Evolutionary conservation across 257 asterid species (phyloP).

Genomic region (Scutellaria baicalensis): DNA sequence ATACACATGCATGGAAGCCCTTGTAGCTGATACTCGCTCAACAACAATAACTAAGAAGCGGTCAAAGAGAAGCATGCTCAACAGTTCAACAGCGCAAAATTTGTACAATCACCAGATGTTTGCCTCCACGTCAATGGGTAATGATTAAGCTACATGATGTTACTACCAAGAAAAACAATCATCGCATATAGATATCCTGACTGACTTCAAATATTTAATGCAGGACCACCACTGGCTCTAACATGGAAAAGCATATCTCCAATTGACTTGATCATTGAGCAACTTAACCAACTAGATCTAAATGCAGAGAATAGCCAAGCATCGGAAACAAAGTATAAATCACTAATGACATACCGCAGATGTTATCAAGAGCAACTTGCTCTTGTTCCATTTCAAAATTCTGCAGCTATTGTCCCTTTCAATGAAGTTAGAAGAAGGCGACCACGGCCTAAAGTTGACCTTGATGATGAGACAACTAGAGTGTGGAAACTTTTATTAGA

Average conservation of each 20-base stretch:
- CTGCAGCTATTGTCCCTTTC: conserved; percentile 62
- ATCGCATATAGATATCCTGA: conserved; percentile 3
- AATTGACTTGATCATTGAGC: conserved; percentile 48
- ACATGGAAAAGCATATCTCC: conserved; percentile 38
- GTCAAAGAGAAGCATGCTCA: conserved; percentile 38
- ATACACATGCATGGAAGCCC: conserved; percentile 45
- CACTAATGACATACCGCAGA: conserved; percentile 25
- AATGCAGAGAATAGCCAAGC: conserved; percentile 29
- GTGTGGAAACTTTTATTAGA: conserved; percentile 62
- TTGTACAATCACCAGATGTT: conserved; percentile 21
- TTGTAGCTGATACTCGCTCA: conserved; percentile 34
- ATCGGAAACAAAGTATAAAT: conserved; percentile 21
- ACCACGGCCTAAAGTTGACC: conserved; percentile 70
- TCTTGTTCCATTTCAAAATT: conserved; percentile 63
- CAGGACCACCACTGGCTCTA: conserved; percentile 57
- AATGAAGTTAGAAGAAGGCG: conserved; percentile 41
- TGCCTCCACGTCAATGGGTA: conserved; percentile 36
- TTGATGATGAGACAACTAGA: conserved; percentile 61
- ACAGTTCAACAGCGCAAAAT: conserved; percentile 31
- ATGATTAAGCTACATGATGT: conserved; percentile 5
- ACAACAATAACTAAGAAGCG: conserved; percentile 44
- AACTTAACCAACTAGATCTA: conserved; percentile 43
- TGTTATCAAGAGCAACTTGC: conserved; percentile 37
- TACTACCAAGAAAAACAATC: conserved; percentile 2
- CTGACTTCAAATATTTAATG: conserved; percentile 17